Evolutionary conservation across 176 grass and related monocot genomes (phyloP).

Genomic region (Aegilops longissima): DNA sequence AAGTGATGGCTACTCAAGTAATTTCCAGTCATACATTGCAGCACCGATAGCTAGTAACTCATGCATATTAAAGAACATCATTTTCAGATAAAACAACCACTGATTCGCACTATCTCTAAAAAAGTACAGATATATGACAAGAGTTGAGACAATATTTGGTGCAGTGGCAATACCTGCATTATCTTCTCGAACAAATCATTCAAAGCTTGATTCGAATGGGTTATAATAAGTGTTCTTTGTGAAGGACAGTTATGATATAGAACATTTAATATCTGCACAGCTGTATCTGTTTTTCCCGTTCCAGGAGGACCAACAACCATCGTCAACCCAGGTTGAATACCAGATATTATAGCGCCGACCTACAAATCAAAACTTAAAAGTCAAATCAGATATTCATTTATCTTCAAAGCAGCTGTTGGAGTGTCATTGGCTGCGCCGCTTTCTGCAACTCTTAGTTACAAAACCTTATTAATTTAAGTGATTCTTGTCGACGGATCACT

Average conservation of each 20-base stretch:
- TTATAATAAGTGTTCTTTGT: slow-evolving; percentile 97
- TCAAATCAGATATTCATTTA: slow-evolving; percentile 12
- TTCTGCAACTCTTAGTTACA: neutral
- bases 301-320: slow-evolving; percentile 99
- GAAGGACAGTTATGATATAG: slow-evolving; percentile 99
- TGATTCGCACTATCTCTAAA: neutral
- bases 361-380: slow-evolving; percentile 50
- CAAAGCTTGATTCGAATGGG: slow-evolving; percentile 98
- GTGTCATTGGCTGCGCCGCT: neutral
- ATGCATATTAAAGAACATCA: neutral
- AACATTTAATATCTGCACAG: slow-evolving; percentile 99
- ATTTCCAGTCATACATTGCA: slow-evolving; percentile 13
- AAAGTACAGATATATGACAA: neutral
- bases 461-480: neutral
- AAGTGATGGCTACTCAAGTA: neutral
- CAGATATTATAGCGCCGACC: slow-evolving; percentile 95
- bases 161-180: slow-evolving; percentile 75
- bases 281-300: slow-evolving; percentile 98
- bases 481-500: neutral
- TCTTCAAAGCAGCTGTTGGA: neutral
- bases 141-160: neutral
- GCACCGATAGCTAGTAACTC: neutral
- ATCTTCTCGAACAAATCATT: slow-evolving; percentile 99
- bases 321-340: slow-evolving; percentile 90
- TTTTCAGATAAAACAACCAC: slow-evolving; percentile 13